Conservation (phyloP, 495 filamentous ascomycete genomes). For the Apodospora peruviana region DNA sequence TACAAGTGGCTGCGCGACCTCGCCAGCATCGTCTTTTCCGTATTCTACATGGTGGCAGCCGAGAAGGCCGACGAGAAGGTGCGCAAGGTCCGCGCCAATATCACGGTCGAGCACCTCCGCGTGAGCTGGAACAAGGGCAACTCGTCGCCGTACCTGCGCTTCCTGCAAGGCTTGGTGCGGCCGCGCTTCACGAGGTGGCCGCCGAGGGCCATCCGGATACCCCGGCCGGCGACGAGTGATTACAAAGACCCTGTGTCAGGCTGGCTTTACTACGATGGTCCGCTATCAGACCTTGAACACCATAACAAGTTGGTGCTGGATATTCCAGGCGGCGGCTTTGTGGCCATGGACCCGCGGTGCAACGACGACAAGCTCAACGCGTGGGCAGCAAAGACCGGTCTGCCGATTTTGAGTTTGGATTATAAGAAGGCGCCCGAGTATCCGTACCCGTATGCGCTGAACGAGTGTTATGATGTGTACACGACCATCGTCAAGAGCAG, state of each 20-base stretch:
- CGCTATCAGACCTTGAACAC: constrained; percentile 66
- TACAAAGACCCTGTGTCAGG: constrained; percentile 78
- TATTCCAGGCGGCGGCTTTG: constrained; percentile 91
- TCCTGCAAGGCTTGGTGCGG: constrained; percentile 62
- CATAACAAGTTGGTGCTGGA: constrained; percentile 81
- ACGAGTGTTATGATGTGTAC: constrained; percentile 96
- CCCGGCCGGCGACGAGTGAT: constrained; percentile 66
- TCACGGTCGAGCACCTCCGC: constrained; percentile 88
- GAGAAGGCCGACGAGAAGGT: constrained; percentile 97
- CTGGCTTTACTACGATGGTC: constrained; percentile 94
- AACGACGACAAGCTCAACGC: constrained; percentile 88
- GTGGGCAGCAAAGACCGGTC: constrained; percentile 79
- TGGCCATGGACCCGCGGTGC: constrained; percentile 87
- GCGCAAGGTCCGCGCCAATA: constrained; percentile 75
- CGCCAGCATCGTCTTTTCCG: constrained; percentile 71
- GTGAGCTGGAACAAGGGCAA: constrained; percentile 93
- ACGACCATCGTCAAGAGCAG: constrained; percentile 67
- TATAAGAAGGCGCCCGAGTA: constrained; percentile 93
- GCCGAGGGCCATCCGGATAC: constrained; percentile 77
- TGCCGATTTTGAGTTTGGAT: constrained; percentile 85
- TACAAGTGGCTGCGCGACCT: constrained; percentile 79
- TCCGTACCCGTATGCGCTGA: constrained; percentile 91
- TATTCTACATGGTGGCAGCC: constrained; percentile 87
- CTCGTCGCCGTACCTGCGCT: constrained; percentile 68
- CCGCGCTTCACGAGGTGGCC: constrained; percentile 74